Base-by-base conservation (phyloP, 306 rosid genomes). In the Gastrolobium villosum region DNA sequence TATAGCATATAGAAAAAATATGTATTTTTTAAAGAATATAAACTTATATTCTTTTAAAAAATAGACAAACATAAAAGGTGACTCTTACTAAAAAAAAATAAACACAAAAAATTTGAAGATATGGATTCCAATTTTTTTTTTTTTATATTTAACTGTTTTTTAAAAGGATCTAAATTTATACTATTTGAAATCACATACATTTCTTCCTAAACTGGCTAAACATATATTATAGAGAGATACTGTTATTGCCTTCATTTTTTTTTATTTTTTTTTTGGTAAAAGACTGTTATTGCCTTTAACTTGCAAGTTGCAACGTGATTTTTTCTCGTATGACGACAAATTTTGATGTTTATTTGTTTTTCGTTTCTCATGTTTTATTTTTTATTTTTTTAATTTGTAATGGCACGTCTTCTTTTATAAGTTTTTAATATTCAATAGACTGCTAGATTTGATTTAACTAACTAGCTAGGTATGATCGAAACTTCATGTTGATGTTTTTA, bases 301-400 rank as follows among this genome's bases (percentile, higher is more conserved):
- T 55, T 43, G 59, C 39, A 7, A 31, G 54, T 53, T 31, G 32
- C 11, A 77, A 14, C 30, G 36, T 55, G 46, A 31, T 41, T 4
- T n/a, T 40, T 56, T 63, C 59, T 13, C 6, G 2, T 45, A 28
- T 20, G 4, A 14, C 4, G 35, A 36, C 82, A 45, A 39, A 35
- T 10, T 32, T 7, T 20, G 7, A 5, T 39, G 32, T 37, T 79
- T 48, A 6, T 35, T 78, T 32, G 50, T 30, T 41, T 53, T 32
- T 31, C 15, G 39, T 44, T 68, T 78, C 57, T 5, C 68, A 10
- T 9, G 15, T 68, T 48, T 66, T 77, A 44, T 54, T 4, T 0
- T 34, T 28, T 2, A n/a, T 43, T 43, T 13, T 20, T 20, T 10
- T 1, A 2, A 5, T 7, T 14, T 10, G 44, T 30, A 37, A 64